phyloP scores from a whole-genome alignment of 1,139 yeast genomes.

The Pichia sp. region DNA sequence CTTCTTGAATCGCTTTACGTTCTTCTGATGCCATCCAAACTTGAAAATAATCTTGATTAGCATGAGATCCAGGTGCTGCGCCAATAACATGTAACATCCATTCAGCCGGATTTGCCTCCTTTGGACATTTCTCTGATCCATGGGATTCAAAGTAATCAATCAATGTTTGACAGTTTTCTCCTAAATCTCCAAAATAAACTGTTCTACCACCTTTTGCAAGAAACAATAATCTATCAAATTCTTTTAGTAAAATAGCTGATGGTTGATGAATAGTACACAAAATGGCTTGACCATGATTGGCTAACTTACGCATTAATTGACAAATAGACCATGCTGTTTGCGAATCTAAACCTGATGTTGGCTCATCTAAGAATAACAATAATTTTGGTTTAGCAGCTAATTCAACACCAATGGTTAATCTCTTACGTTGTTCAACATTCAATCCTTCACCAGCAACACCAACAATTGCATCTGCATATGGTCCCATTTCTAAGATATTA shows the following conservation, averaged over 20 bases:
- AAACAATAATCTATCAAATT: slow-evolving; percentile 46
- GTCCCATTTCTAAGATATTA: slow-evolving; percentile 49
- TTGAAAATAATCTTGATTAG: slow-evolving; percentile 42
- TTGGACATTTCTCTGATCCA: slow-evolving; percentile 39
- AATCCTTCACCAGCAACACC: slow-evolving; percentile 55
- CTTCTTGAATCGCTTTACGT: slow-evolving; percentile 22
- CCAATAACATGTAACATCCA: slow-evolving; percentile 60
- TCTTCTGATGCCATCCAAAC: slow-evolving; percentile 41
- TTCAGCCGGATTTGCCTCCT: slow-evolving; percentile 60
- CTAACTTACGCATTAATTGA: slow-evolving; percentile 43
- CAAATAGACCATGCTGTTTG: slow-evolving; percentile 56
- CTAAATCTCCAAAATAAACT: slow-evolving; percentile 65
- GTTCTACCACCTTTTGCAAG: slow-evolving; percentile 55
- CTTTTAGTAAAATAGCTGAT: slow-evolving; percentile 49
- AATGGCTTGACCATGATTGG: slow-evolving; percentile 52
- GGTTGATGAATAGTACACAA: slow-evolving; percentile 58
- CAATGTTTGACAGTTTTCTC: slow-evolving; percentile 44
- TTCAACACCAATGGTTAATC: slow-evolving; percentile 60
- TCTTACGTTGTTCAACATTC: slow-evolving; percentile 62
- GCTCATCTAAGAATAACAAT: slow-evolving; percentile 49
- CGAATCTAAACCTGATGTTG: slow-evolving; percentile 55
- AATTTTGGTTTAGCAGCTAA: slow-evolving; percentile 50
- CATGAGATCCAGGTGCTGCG: slow-evolving; percentile 54
- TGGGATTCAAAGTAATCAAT: slow-evolving; percentile 49
- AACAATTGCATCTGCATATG: slow-evolving; percentile 59